These are phyloP conservation scores for Vigna radiata DNA, from an alignment of 306 rosid species.

Conservation along the genomic window DNA sequence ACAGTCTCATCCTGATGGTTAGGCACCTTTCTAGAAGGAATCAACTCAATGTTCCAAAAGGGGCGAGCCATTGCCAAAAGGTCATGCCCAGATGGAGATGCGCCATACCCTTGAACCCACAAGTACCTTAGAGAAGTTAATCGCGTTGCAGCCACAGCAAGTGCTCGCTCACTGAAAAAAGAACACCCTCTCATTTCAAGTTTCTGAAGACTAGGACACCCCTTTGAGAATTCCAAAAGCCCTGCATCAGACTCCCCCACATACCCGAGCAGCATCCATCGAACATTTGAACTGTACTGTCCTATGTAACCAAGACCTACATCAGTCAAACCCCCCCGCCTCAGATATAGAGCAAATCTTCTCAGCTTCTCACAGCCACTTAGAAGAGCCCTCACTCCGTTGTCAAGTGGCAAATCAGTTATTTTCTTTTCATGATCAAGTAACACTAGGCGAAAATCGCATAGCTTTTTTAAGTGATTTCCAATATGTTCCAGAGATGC, in stretches of 20 bases:
- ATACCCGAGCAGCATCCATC: slow-evolving; percentile 95
- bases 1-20: slow-evolving; percentile 28
- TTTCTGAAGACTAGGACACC: slow-evolving; percentile 90
- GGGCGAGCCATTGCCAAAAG: slow-evolving; percentile 88
- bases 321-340: slow-evolving; percentile 83
- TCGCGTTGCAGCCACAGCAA: slow-evolving; percentile 73
- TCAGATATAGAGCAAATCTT: slow-evolving; percentile 87
- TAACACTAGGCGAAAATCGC: slow-evolving; percentile 88
- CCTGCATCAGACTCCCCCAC: slow-evolving; percentile 88
- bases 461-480: slow-evolving; percentile 67
- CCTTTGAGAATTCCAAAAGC: slow-evolving; percentile 74
- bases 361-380: slow-evolving; percentile 80
- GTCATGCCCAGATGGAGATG: slow-evolving; percentile 64
- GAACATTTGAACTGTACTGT: slow-evolving; percentile 71
- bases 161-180: slow-evolving; percentile 77
- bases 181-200: slow-evolving; percentile 93
- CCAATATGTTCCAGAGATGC: slow-evolving; percentile 77
- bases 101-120: slow-evolving; percentile 94
- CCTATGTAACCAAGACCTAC: slow-evolving; percentile 83
- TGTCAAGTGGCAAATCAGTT: slow-evolving; percentile 87
- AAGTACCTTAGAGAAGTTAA: slow-evolving; percentile 80
- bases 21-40: slow-evolving; percentile 66
- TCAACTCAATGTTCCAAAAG: slow-evolving; percentile 89
- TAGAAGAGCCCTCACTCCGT: slow-evolving; percentile 81
- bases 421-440: slow-evolving; percentile 71